Conservation (phyloP, 2,329 filamentous ascomycete genomes). For the Ophiocordyceps unilateralis region DNA sequence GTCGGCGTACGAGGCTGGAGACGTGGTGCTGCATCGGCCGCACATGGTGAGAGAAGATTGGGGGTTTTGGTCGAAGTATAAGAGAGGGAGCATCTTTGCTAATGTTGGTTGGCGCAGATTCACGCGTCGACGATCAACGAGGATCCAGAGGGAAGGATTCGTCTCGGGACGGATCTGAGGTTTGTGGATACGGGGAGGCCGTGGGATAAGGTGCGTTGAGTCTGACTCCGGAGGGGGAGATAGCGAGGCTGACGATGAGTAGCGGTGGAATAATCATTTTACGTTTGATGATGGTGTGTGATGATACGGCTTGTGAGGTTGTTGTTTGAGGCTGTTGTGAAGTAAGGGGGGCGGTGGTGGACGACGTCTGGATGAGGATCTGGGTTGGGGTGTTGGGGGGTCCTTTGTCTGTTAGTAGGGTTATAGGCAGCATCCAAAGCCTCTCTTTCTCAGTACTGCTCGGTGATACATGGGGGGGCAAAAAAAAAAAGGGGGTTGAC, state of each 20-base stretch:
- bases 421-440: too few relatives aligned
- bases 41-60: constrained; percentile 10
- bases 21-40: constrained; percentile 20
- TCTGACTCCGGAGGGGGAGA: background rate
- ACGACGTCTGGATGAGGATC: too few relatives aligned
- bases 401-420: too few relatives aligned
- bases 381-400: too few relatives aligned
- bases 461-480: too few relatives aligned
- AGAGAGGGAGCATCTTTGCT: too few relatives aligned
- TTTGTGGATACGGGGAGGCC: constrained; percentile 33
- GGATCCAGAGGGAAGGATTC: constrained; percentile 30
- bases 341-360: too few relatives aligned
- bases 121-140: constrained; percentile 39
- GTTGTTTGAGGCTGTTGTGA: too few relatives aligned
- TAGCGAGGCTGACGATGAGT: background rate
- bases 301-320: too few relatives aligned
- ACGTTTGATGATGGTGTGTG: constrained; percentile 8
- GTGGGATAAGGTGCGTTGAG: constrained; percentile 25
- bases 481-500: too few relatives aligned
- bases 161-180: constrained; percentile 36
- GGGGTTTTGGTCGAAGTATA: too few relatives aligned
- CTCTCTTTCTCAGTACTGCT: too few relatives aligned
- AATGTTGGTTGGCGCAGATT: constrained; percentile 19
- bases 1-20: constrained; percentile 20
- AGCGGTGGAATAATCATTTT: constrained; percentile 8